Evolutionary conservation across 2,329 filamentous ascomycete species (phyloP), one percentile per base, ranked within the genome.

Genomic region (Stachybotrys echinatus): DNA sequence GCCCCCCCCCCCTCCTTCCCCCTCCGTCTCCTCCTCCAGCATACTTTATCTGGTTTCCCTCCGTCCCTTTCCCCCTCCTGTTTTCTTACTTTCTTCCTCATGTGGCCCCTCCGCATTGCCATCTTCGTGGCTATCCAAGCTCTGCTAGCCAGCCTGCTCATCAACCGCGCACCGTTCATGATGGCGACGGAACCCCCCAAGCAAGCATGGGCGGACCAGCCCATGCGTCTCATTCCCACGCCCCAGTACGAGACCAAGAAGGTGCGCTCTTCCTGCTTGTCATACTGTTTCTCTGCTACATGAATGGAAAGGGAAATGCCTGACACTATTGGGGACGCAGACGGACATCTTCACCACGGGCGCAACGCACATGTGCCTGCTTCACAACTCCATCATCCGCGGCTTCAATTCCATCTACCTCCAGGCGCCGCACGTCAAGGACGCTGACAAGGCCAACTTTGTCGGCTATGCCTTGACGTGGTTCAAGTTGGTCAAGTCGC

Each of bases 401-500:
- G 79, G 80, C 48, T 83, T 80, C 70, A 85, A 86, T 65, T 77
- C 74, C 58, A 83, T 86, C 59, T 83, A 79, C 61, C 73, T 77
- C 39, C 82, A 85, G 62, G 80, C 79, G 1, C 72, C 74, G 12
- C 68, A 77, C 56, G 64, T 84, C 40, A 61, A 70, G 10, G 70
- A 73, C 2, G 62, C 63, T n/a, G 79, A 84, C 61, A 75, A 75
- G 61, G 61, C 65, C 45, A 76, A 79, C 61, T 85, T 86, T 55
- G 64, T 84, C 48, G 73, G 73, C 18, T 85, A 85, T 65, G 69
- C 71, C 23, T 68, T 79, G 48, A 76, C 80, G 0, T 84, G 80
- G 78, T 72, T 75, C 65, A 74, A 77, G 50, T 81, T 83, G 55
- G 75, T 85, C 52, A 74, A 73, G 56, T 76, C 77, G 31, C 81